phyloP scores from a whole-genome alignment of 73 alveolate genomes.

The Paraurostyla sp. region DNA sequence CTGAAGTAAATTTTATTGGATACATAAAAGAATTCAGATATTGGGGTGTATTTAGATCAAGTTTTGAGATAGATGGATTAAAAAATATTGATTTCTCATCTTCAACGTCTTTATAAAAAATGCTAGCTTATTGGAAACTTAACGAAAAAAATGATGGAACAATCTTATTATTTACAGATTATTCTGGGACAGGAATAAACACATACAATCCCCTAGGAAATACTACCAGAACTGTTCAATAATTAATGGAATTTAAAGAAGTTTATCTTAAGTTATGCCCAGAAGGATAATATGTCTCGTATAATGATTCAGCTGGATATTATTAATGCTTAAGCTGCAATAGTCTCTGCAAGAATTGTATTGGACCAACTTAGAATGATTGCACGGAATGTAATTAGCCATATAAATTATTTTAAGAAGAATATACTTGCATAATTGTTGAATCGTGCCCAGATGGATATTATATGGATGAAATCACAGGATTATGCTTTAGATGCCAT shows the following conservation, averaged over 20 bases:
- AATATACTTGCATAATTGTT: not conserved
- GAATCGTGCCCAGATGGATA: conserved; percentile 24
- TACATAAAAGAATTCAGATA: conserved; percentile 38
- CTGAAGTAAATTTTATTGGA: conserved; percentile 27
- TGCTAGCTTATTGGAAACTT: conserved; percentile 18
- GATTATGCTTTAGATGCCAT: not conserved
- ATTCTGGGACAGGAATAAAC: not conserved
- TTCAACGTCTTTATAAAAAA: not conserved
- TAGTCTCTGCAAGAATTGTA: not conserved
- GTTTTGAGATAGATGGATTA: not conserved
- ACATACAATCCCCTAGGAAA: conserved; percentile 3
- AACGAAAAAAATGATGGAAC: not conserved
- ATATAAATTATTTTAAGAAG: not conserved
- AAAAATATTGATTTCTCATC: not conserved
- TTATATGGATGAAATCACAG: not conserved
- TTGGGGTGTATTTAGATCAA: not conserved
- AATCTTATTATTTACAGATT: not conserved
- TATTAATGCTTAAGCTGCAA: not conserved
- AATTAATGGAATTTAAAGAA: not conserved
- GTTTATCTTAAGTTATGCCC: not conserved
- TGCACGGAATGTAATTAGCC: not conserved
- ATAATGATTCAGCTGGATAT: not conserved
- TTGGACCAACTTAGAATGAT: not conserved
- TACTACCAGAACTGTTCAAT: not conserved
- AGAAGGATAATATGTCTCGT: not conserved